Base-by-base conservation (phyloP, 2,329 filamentous ascomycete species). In the Aspergillus niger region DNA sequence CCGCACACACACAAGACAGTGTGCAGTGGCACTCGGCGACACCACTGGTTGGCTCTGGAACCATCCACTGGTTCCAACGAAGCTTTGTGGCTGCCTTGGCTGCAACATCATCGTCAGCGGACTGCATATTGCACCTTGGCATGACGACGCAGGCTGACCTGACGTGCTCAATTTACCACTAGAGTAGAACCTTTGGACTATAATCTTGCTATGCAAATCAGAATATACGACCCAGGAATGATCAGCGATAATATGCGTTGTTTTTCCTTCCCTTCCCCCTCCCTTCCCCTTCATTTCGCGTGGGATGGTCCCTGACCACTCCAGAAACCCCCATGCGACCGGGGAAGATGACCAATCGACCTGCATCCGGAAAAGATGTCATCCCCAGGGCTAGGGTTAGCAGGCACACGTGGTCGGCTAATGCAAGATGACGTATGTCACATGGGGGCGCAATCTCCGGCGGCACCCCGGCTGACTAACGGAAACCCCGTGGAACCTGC, bases 61-160 rank as follows among this genome's bases (percentile, higher is more conserved):
- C 26, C 60, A 53, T 57, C 58, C 58, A 60, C 60, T 54, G n/a
- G 26, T 11, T n/a, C 47, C 26, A 28, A 17, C 5, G 47, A 62
- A 62, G 60, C 60, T 60, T 60, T 56, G 48, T 57, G 60, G 57
- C 53, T 55, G 39, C 53, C 53, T 55, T 55, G 52, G 52, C 39
- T 20, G 22, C 38, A 44, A 43, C 36, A 41, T 54, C 51, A 24
- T 36, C 32, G 36, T 24, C 51, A 53, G 17, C 20, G 38, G 5
- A 13, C 11, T 36, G 32, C 32, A 36, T 24, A n/a, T 15, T 32
- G 38, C 38, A 11, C 11, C 53, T n/a, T 44, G 39, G 39, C 17
- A 55, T 55, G 53, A 55, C 53, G 53, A 55, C 39, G 36, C 11
- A n/a, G 51, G 38, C 52, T 44, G 47, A 30, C 4, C 3, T n/a